phyloP scores from a whole-genome alignment of 352 stramenopile genomes.

The Phytophthora pisi region DNA sequence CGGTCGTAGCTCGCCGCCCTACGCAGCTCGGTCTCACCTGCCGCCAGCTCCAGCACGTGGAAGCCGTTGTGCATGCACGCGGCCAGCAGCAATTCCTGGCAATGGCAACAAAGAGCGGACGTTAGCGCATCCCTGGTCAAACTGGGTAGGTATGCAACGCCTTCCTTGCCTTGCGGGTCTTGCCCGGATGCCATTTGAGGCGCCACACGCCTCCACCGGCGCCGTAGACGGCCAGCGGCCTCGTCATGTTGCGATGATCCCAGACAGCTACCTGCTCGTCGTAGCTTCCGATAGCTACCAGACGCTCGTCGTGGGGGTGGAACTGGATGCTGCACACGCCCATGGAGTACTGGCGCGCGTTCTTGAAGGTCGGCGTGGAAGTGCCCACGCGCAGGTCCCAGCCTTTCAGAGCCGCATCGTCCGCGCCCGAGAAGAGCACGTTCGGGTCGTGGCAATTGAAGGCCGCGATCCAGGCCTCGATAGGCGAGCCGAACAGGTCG shows the following conservation, averaged over 20 bases:
- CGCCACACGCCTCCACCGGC: constrained; percentile 83
- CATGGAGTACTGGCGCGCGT: constrained; percentile 71
- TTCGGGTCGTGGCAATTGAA: constrained; percentile 82
- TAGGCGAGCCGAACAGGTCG: constrained; percentile 73
- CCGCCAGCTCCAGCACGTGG: constrained; percentile 54
- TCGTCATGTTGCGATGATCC: constrained; percentile 72
- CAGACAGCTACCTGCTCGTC: constrained; percentile 82
- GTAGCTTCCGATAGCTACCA: constrained; percentile 86
- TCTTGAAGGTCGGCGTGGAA: constrained; percentile 56
- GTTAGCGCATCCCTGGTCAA: constrained; percentile 1
- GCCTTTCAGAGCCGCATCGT: constrained; percentile 79
- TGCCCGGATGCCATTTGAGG: constrained; percentile 80
- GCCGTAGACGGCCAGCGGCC: constrained; percentile 45
- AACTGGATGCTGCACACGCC: constrained; percentile 89
- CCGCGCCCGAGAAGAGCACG: constrained; percentile 79
- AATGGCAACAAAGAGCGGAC: constrained; percentile 7
- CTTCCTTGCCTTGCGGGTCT: constrained; percentile 49
- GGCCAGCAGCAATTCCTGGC: constrained; percentile 69
- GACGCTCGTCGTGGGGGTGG: constrained; percentile 62
- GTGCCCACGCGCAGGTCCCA: constrained; percentile 66
- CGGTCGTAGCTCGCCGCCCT: constrained; percentile 49
- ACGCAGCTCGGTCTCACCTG: constrained; percentile 14
- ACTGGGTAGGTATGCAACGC: not conserved
- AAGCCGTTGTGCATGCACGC: constrained; percentile 91
- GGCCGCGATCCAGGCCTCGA: constrained; percentile 85